A percentile compares a stretch with the other conserved stretches of the same genome.
phyloP scores from a whole-genome alignment of 768 basidiomycete species.

The Phallus indusiatus region DNA sequence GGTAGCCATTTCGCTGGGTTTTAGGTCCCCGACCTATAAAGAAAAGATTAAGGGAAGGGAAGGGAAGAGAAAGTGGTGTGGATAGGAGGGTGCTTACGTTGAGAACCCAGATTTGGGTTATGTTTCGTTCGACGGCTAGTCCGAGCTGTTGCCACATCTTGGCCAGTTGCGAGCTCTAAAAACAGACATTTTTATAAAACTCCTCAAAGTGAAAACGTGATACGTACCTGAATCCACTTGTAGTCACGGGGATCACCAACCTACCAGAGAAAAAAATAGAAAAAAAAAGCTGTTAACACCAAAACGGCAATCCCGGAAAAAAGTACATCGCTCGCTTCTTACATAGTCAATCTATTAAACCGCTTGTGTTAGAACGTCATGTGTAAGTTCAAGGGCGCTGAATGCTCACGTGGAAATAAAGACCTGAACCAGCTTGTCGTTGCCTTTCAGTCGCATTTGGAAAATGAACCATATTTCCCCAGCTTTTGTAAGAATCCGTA shows the following conservation, averaged over 20 bases:
- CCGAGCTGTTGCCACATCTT: conserved; percentile 66
- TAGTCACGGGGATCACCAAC: conserved; percentile 59
- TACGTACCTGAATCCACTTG: conserved; percentile 56
- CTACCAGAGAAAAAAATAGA: too few species aligned
- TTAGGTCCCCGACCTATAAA: conserved; percentile 48
- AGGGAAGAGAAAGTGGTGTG: too few species aligned
- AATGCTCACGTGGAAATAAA: conserved; percentile 52
- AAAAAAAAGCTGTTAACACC: not conserved
- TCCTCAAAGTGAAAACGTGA: too few species aligned
- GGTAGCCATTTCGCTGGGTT: conserved; percentile 61
- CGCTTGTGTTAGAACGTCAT: too few species aligned
- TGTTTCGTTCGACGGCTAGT: conserved; percentile 48
- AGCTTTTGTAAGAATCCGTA: conserved; percentile 36
- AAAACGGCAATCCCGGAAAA: too few species aligned
- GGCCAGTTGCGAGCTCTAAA: conserved; percentile 30
- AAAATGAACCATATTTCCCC: conserved; percentile 61
- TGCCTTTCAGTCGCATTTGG: conserved; percentile 44
- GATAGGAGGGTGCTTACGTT: too few species aligned
- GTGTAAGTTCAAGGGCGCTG: not conserved
- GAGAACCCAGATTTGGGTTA: conserved; percentile 55
- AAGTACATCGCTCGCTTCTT: too few species aligned
- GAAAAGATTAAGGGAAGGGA: too few species aligned
- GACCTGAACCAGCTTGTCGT: conserved; percentile 57
- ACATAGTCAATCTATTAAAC: conserved; percentile 1
- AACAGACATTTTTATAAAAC: too few species aligned